Conservation (phyloP, 108 stramenopile genomes). For the Stephanodiscus triporus region DNA sequence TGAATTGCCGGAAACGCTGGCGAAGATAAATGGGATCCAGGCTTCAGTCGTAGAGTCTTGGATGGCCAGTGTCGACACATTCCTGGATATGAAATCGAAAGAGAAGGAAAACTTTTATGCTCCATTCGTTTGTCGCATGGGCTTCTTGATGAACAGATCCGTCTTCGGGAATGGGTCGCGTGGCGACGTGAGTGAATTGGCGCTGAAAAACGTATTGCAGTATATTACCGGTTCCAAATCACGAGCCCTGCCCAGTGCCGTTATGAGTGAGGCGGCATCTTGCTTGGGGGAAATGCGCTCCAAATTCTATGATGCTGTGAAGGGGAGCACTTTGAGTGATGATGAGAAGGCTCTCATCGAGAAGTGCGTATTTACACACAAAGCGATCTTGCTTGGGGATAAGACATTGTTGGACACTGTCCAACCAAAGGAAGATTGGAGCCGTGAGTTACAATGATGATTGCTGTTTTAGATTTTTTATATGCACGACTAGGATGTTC, state of each 20-base stretch:
- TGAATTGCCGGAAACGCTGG: constrained; percentile 48
- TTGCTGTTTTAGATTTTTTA: not conserved
- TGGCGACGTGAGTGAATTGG: constrained; percentile 51
- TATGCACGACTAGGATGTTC: not conserved
- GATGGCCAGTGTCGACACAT: constrained; percentile 80
- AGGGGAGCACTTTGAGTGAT: constrained; percentile 9
- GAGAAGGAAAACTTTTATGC: constrained; percentile 75
- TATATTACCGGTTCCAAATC: constrained; percentile 75
- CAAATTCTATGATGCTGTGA: constrained; percentile 14
- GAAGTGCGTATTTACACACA: constrained; percentile 79
- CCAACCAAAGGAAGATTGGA: constrained; percentile 77
- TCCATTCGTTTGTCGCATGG: constrained; percentile 75
- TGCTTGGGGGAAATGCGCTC: constrained; percentile 52
- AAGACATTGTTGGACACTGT: constrained; percentile 85
- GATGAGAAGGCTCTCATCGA: constrained; percentile 56
- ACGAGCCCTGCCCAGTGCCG: constrained; percentile 54
- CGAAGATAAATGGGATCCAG: constrained; percentile 55
- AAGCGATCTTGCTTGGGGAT: constrained; percentile 79
- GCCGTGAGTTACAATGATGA: constrained; percentile 9
- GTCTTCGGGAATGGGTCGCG: constrained; percentile 55
- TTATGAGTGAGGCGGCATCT: constrained; percentile 56
- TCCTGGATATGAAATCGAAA: constrained; percentile 74
- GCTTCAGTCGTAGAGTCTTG: constrained; percentile 77
- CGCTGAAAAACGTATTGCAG: constrained; percentile 72
- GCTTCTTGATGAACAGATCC: constrained; percentile 58